Evolutionary conservation across 2,329 filamentous ascomycete species (phyloP).

Genomic region (Fusarium dimerum): DNA sequence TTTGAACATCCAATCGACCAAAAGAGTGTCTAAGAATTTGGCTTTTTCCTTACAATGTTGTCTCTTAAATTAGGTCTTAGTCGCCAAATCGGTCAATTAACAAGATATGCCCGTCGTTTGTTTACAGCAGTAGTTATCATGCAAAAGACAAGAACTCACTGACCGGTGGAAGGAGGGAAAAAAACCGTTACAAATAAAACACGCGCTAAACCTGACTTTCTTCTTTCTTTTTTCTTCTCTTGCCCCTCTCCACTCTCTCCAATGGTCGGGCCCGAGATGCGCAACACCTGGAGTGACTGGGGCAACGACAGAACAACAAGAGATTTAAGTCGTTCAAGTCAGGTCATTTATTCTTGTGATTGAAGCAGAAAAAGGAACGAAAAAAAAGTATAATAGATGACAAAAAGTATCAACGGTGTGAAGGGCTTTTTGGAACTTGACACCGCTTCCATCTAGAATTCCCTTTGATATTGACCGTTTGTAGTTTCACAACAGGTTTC

Average conservation of each 20-base stretch:
- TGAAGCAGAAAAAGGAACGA: slow-evolving; percentile 1
- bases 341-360: slow-evolving; percentile 9
- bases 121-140: no score
- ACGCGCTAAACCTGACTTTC: neutral
- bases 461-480: neutral
- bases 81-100: no score
- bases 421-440: slow-evolving; percentile 1
- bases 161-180: no score
- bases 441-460: neutral
- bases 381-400: slow-evolving; percentile 2
- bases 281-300: neutral
- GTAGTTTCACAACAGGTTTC: neutral
- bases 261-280: neutral
- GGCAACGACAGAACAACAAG: slow-evolving; percentile 6
- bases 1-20: neutral
- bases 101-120: no score
- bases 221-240: neutral
- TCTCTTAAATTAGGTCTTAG: no score
- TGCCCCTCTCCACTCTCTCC: no score
- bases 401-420: neutral
- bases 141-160: no score
- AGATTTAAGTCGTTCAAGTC: slow-evolving; percentile 1
- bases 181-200: no score
- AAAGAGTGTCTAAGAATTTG: neutral
- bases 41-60: no score